Percentiles rank a stretch among this genome's conserved stretches.
Conservation (phyloP, 352 stramenopile genomes). For the Pythium phragmitis region DNA sequence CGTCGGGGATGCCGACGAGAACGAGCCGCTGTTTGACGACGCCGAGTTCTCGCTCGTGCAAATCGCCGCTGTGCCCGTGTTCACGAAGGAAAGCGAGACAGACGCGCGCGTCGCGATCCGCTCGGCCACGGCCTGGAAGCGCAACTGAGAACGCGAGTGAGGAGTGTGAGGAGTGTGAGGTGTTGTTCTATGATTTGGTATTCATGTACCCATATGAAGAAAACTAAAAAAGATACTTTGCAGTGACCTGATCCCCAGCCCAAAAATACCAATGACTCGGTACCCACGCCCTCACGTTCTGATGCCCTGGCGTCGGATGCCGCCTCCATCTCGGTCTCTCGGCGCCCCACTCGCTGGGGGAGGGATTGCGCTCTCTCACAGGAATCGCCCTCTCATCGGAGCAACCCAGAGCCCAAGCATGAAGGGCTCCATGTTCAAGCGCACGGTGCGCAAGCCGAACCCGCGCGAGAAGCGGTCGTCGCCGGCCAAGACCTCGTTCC, state of each 20-base stretch:
- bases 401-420: background rate
- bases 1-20: slow-evolving; percentile 37
- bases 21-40: slow-evolving; percentile 14
- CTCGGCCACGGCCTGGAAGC: slow-evolving; percentile 50
- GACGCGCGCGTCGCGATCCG: slow-evolving; percentile 49
- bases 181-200: slow-evolving; percentile 12
- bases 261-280: background rate
- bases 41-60: slow-evolving; percentile 49
- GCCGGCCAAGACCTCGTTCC: slow-evolving; percentile 56
- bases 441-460: slow-evolving; percentile 20
- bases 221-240: slow-evolving; percentile 4
- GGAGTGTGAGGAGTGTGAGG: background rate
- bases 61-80: slow-evolving; percentile 46
- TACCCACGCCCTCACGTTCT: background rate
- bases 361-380: background rate
- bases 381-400: no score
- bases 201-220: slow-evolving; percentile 14
- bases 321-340: no score
- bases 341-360: no score
- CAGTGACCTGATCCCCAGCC: background rate
- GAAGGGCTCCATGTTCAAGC: slow-evolving; percentile 35
- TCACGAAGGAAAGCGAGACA: slow-evolving; percentile 45
- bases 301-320: background rate
- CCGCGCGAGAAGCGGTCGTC: slow-evolving; percentile 30
- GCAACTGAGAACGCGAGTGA: slow-evolving; percentile 26